Conservation (phyloP, 176 grass and related monocot genomes). For the Poa annua region DNA sequence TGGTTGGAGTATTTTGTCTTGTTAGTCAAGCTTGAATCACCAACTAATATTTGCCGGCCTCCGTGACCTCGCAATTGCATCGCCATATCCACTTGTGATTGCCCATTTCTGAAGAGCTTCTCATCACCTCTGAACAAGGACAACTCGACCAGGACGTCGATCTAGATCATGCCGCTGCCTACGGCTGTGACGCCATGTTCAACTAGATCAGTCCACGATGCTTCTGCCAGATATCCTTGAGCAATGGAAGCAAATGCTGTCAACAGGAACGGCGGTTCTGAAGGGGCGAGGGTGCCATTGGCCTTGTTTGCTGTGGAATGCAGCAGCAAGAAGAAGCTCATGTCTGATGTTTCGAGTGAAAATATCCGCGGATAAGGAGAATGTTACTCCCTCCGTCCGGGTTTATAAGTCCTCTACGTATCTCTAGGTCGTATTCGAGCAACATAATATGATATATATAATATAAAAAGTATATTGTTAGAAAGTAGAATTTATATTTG, state of each 20-base stretch:
- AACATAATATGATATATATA: no score
- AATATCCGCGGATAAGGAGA: conserved; percentile 5
- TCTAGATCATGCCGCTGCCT: no score
- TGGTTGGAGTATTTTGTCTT: no score
- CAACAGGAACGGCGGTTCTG: neutral
- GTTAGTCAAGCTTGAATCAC: neutral
- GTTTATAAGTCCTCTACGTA: no score
- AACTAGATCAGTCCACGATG: neutral
- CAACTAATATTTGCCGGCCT: neutral
- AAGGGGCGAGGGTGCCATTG: neutral
- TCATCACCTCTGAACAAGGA: no score
- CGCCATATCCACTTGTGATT: neutral
- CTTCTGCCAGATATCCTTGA: conserved; percentile 5
- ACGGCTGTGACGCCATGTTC: no score
- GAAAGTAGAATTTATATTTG: no score
- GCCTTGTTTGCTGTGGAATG: conserved; percentile 23
- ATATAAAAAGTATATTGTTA: no score
- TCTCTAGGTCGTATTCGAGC: no score
- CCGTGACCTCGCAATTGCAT: neutral
- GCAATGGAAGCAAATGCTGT: neutral
- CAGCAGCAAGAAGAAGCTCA: neutral
- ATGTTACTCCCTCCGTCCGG: no score
- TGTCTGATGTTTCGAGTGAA: conserved; percentile 3
- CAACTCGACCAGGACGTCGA: no score
- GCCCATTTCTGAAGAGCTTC: neutral